Evolutionary conservation across 805 yeast genomes (phyloP).

Genomic region (Nakazawaea ishiwadae): DNA sequence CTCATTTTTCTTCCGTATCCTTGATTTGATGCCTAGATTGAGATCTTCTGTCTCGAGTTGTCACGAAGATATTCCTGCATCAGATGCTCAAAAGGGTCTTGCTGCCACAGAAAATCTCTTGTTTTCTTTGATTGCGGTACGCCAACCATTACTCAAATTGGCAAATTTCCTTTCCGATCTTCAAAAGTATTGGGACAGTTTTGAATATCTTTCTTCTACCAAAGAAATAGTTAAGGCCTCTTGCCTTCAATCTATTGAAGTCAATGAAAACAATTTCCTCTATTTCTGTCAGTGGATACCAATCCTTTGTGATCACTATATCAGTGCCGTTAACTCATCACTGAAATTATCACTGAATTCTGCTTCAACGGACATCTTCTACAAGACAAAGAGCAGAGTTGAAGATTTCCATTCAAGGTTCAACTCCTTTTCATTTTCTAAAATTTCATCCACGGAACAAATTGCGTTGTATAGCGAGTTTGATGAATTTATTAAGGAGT

Average conservation of each 20-base stretch:
- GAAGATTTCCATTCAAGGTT: conserved; percentile 13
- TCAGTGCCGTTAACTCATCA: conserved; percentile 15
- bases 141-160: conserved; percentile 41
- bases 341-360: conserved; percentile 7
- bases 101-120: conserved; percentile 73
- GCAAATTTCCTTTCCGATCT: conserved; percentile 14
- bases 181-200: background rate
- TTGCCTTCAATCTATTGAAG: background rate
- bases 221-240: background rate
- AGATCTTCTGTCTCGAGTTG: conserved; percentile 58
- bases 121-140: conserved; percentile 47
- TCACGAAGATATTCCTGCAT: conserved; percentile 69
- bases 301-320: conserved; percentile 30
- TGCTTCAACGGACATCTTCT: conserved; percentile 16
- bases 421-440: background rate
- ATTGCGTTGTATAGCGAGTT: conserved; percentile 14
- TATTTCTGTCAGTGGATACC: conserved; percentile 29
- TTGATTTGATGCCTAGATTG: conserved; percentile 79
- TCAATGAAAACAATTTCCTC: background rate
- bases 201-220: background rate
- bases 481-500: conserved; percentile 18
- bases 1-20: conserved; percentile 57
- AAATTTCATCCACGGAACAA: background rate
- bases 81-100: conserved; percentile 71
- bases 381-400: conserved; percentile 15